Conservation (phyloP, 345 rosid genomes). For the Luvunga scandens region DNA sequence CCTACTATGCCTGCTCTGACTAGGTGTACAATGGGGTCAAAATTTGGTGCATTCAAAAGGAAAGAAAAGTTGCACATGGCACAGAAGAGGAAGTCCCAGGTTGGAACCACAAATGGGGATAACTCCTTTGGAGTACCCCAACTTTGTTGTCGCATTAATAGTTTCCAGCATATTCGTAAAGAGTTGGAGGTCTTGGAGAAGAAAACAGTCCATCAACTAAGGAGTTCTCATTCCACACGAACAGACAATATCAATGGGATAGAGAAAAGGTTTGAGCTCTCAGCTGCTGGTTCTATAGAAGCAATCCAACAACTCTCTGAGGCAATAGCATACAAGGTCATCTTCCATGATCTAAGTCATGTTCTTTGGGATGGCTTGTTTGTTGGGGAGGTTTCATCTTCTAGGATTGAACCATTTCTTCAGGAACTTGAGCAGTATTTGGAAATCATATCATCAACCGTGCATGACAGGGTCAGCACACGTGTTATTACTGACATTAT, state of each 20-base stretch:
- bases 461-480: conserved; percentile 86
- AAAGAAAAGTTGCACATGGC: conserved; percentile 54
- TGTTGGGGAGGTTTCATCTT: conserved; percentile 66
- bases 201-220: conserved; percentile 53
- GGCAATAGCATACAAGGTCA: conserved; percentile 70
- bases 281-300: conserved; percentile 66
- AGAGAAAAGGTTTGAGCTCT: conserved; percentile 62
- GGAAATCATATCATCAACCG: conserved; percentile 60
- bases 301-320: conserved; percentile 79
- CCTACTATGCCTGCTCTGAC: conserved; percentile 83
- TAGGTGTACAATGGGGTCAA: conserved; percentile 71
- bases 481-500: conserved; percentile 77
- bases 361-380: conserved; percentile 84
- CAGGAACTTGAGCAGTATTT: conserved; percentile 77
- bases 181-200: conserved; percentile 62
- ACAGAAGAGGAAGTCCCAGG: conserved; percentile 62
- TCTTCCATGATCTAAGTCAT: conserved; percentile 78
- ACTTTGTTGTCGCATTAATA: conserved; percentile 75
- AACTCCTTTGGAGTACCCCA: conserved; percentile 58
- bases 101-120: conserved; percentile 42
- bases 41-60: conserved; percentile 67
- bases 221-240: conserved; percentile 54
- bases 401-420: conserved; percentile 80
- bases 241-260: conserved; percentile 40
- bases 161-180: conserved; percentile 64